Percentiles rank a stretch among this genome's conserved stretches.
Conservation (phyloP, 441 rosid genomes). For the Sinapis alba region DNA sequence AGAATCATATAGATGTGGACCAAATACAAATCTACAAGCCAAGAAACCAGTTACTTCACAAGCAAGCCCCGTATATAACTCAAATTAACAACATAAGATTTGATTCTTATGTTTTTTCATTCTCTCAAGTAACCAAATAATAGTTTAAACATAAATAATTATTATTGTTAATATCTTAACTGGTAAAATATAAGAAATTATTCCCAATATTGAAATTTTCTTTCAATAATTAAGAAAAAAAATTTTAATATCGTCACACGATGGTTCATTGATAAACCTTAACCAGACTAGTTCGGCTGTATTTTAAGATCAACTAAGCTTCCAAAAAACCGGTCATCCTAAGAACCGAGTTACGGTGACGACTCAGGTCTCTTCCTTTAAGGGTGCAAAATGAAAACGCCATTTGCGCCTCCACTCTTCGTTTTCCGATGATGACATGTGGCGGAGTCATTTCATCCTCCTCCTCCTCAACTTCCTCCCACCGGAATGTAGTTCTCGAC, state of each 20-base stretch:
- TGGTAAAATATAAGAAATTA: background rate
- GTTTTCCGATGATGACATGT: conserved; percentile 56
- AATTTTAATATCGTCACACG: background rate
- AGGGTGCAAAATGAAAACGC: conserved; percentile 78
- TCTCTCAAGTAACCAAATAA: conserved; percentile 17
- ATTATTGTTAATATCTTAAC: background rate
- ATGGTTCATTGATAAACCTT: background rate
- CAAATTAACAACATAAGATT: conserved; percentile 17
- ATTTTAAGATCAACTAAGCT: conserved; percentile 34
- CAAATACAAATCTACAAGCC: conserved; percentile 35
- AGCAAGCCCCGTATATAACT: conserved; percentile 21
- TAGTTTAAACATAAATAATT: background rate
- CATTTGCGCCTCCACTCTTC: conserved; percentile 60
- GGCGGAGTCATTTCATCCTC: conserved; percentile 56
- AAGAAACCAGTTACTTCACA: conserved; percentile 29
- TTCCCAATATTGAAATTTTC: background rate
- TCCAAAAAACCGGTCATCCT: conserved; percentile 89
- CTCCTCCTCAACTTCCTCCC: conserved; percentile 34
- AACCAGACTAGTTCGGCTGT: background rate
- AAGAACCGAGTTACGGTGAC: conserved; percentile 75
- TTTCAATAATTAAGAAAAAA: background rate
- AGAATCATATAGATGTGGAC: conserved; percentile 27
- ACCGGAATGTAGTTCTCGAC: conserved; percentile 16
- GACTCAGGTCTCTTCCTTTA: conserved; percentile 77
- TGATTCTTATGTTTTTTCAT: conserved; percentile 20